Conservation (phyloP, 208 protist species). For the Acanthamoeba culbertsoni region DNA sequence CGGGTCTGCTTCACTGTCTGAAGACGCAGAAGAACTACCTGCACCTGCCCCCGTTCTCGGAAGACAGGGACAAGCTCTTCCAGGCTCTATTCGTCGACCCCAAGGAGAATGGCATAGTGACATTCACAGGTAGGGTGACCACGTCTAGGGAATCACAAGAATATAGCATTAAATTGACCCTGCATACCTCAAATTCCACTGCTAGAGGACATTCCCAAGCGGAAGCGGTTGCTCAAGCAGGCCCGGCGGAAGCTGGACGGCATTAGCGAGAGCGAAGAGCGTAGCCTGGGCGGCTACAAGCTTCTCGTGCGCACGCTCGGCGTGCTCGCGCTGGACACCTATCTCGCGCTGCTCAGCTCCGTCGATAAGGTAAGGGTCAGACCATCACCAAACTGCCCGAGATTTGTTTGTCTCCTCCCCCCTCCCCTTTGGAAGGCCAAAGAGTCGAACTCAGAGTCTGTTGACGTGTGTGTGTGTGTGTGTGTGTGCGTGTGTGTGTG, state of each 20-base stretch:
- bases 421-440: neutral
- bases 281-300: neutral
- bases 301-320: neutral
- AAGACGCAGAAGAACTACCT: conserved; percentile 16
- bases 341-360: neutral
- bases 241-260: neutral
- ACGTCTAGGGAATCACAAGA: neutral
- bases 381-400: neutral
- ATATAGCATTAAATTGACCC: neutral
- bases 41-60: neutral
- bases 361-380: neutral
- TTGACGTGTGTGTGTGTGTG: too few species aligned
- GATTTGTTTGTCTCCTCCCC: neutral
- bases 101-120: neutral
- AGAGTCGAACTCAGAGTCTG: neutral
- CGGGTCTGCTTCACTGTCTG: neutral
- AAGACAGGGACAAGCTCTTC: neutral
- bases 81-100: neutral
- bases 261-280: neutral
- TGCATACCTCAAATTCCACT: neutral
- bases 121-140: neutral
- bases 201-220: neutral
- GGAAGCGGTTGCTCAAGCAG: neutral
- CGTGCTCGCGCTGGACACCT: neutral
- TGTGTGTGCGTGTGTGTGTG: too few species aligned